These are phyloP conservation scores for Candida anutae DNA, from an alignment of 1,139 yeast species.

Conservation along the genomic window DNA sequence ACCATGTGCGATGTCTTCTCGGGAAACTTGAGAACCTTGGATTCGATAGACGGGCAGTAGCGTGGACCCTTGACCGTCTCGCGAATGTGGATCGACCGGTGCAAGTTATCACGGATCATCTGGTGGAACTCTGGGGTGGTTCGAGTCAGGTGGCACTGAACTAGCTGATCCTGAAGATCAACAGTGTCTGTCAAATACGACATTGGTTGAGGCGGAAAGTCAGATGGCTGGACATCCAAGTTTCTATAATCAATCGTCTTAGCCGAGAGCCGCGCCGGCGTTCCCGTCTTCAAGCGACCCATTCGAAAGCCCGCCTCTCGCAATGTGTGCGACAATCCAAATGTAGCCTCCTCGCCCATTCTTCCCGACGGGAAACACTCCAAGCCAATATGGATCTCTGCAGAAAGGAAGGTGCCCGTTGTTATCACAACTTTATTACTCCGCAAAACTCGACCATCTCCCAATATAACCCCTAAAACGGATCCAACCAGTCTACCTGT, in stretches of 20 bases:
- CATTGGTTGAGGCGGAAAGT: constrained; percentile 80
- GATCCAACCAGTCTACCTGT: constrained; percentile 32
- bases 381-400: constrained; percentile 88
- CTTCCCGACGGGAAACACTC: constrained; percentile 82
- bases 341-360: constrained; percentile 87
- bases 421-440: constrained; percentile 76
- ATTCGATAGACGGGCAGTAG: constrained; percentile 94
- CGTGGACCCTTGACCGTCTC: constrained; percentile 97
- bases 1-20: constrained; percentile 71
- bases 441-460: constrained; percentile 52
- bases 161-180: constrained; percentile 47
- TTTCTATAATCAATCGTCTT: constrained; percentile 60
- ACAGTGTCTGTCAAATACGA: constrained; percentile 72
- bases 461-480: constrained; percentile 66
- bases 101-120: constrained; percentile 59
- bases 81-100: constrained; percentile 79
- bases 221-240: constrained; percentile 67
- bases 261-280: constrained; percentile 83
- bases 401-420: constrained; percentile 93
- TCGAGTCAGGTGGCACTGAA: constrained; percentile 67
- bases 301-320: constrained; percentile 69
- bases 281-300: constrained; percentile 93
- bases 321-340: constrained; percentile 78
- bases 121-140: constrained; percentile 75
- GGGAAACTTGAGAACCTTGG: constrained; percentile 75